Base-by-base conservation (phyloP, 2,329 filamentous ascomycete species). In the Chrysosporium keratinophilum region DNA sequence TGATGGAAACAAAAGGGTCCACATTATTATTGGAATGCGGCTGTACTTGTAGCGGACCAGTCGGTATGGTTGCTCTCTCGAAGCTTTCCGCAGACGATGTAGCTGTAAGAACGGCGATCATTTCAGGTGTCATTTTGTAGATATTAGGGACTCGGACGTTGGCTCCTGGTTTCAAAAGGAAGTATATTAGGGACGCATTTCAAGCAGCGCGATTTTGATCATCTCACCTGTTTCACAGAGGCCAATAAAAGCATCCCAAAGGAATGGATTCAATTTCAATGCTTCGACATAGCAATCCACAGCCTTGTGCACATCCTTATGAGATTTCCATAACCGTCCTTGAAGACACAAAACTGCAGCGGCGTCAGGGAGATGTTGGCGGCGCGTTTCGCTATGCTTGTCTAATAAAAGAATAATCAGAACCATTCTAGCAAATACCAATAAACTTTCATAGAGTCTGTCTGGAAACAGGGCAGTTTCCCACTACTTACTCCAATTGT, bases 201-300 rank as follows among this genome's bases (percentile, higher is more conserved):
- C n/a, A 47, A 54, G 37, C 35, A 47, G 33, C 39, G 17, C 23
- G 42, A 34, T 17, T 37, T 1, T 14, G 14, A 40, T 12, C 12
- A 35, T 39, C 42, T 53, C 42, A 67, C 80, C 82, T 42, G 80
- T 87, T 65, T 96, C 89, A 66, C 90, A 95, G 6, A 98, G 78
- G 14, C 82, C 85, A 19, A 84, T 83, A 63, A 97, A 97, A 0
- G 91, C 90, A 74, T 98, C 93, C 93, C 93, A 98, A 80, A 95
- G 93, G 69, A 97, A 91, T 1, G 93, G 90, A 64, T 97, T 98
- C 52, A 83, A 69, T 70, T 90, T 94, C 62, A 98, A 74, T 5
- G 90, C 82, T 56, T 94, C 88, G 60, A 95, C 88, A 65, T 93
- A 97, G 67, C 82, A 88, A 60, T 86, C 80, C 14, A 91, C 82